phyloP scores from a whole-genome alignment of 306 rosid species.

The Sicyos edulis region DNA sequence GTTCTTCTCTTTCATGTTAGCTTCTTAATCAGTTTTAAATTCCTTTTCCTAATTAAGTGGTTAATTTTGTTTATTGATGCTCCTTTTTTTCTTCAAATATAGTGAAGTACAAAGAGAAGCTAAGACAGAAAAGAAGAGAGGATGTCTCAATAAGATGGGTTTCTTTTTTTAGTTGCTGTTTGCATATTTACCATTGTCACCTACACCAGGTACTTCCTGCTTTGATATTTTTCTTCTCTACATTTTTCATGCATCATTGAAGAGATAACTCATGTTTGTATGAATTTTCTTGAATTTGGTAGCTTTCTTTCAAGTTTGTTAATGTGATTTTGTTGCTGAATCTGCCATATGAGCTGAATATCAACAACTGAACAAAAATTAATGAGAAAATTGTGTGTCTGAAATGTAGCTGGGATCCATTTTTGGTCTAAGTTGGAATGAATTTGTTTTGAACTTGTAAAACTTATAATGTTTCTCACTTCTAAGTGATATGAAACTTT shows the following conservation, averaged over 20 bases:
- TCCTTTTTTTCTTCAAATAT: no score
- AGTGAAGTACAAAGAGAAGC: no score
- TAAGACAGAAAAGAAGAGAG: no score
- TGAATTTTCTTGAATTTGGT: not conserved
- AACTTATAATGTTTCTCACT: not conserved
- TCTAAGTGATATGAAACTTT: not conserved
- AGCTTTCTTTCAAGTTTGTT: not conserved
- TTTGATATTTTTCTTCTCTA: not conserved
- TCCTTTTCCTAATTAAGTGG: no score
- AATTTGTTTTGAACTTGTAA: not conserved
- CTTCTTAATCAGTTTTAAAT: not conserved
- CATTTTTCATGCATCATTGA: not conserved
- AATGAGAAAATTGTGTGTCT: not conserved
- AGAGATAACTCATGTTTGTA: not conserved
- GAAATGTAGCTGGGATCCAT: not conserved
- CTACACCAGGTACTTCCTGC: constrained; percentile 7
- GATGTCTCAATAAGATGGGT: not conserved
- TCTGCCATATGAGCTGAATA: not conserved
- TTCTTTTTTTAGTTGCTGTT: not conserved
- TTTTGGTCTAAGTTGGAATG: not conserved
- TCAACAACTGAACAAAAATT: not conserved
- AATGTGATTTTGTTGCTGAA: not conserved
- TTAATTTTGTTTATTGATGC: no score
- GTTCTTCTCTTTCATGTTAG: not conserved
- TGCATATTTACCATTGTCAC: not conserved